Base-by-base conservation (phyloP, 2,329 filamentous ascomycete genomes). In the Pseudocercospora vitis region DNA sequence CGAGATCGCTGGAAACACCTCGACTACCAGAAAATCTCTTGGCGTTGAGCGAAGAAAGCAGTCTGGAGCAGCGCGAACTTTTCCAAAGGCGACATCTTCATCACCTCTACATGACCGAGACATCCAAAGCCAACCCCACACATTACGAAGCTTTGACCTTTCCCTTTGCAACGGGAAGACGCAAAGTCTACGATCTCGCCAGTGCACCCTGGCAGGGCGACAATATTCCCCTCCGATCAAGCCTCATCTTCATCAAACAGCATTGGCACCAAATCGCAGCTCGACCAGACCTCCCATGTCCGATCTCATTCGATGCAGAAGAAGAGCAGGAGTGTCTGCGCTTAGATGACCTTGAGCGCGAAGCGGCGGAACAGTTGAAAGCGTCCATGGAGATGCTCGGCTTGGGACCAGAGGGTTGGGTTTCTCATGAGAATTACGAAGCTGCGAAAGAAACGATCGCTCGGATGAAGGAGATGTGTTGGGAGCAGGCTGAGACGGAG, bases 161-260 rank as follows among this genome's bases (percentile, higher is more conserved):
- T 49, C 52, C 52, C 5, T 56, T 52, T 64, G 19, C 61, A 28
- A 31, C 47, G n/a, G 52, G 49, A n/a, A 37, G 62, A 28, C 61
- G 54, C 2, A 65, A 61, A 33, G 32, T 63, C n/a, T 58, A 52
- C 29, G 45, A 50, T 7, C 52, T 62, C 12, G 49, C 61, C 1
- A 26, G 51, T 35, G 60, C 50, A 5, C 58, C 62, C 3, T 65
- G 63, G 63, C 58, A 65, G 58, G 63, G 64, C 14, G 62, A 66
- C 50, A 62, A 55, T 40, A 53, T 62, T 11, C 60, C 63, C 7
- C 58, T 67, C 6, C 50, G 53, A 7, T 58, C 56, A 7, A 61
- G 56, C 29, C 50, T 63, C 12, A 52, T 63, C 6, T 60, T 56
- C 18, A n/a, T 61, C 9, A 50, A 52, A 24, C 53, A 63, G 48